Evolutionary conservation across 768 basidiomycete genomes (phyloP).

Genomic region (Podaxis sp.): DNA sequence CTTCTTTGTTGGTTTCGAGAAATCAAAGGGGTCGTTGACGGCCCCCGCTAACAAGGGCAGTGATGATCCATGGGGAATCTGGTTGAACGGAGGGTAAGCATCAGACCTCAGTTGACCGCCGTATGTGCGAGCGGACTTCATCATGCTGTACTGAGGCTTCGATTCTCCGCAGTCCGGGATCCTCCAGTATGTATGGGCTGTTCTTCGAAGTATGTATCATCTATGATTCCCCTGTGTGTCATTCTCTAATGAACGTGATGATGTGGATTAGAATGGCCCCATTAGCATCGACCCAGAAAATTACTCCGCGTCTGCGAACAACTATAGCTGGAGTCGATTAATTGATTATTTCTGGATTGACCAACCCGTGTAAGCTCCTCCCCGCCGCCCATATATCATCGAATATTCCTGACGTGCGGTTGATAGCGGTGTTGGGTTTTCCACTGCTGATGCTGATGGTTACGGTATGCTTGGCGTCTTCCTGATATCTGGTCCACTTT

Average conservation of each 20-base stretch:
- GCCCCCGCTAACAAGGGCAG: slow-evolving; percentile 27
- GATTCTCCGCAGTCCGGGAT: slow-evolving; percentile 50
- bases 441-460: slow-evolving; percentile 62
- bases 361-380: slow-evolving; percentile 56
- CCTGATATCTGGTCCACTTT: not conserved
- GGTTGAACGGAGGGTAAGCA: slow-evolving; percentile 65
- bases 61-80: slow-evolving; percentile 67
- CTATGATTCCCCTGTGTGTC: not conserved
- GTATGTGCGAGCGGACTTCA: not conserved
- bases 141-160: not conserved
- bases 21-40: slow-evolving; percentile 55
- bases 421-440: slow-evolving; percentile 52
- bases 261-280: slow-evolving; percentile 59
- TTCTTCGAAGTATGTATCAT: slow-evolving; percentile 56
- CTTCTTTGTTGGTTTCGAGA: slow-evolving; percentile 68
- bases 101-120: not conserved
- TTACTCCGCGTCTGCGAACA: slow-evolving; percentile 49
- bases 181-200: slow-evolving; percentile 66
- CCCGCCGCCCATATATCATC: not conserved
- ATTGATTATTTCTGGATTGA: slow-evolving; percentile 76
- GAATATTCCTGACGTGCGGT: slow-evolving; percentile 9
- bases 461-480: slow-evolving; percentile 44
- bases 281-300: slow-evolving; percentile 51
- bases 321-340: slow-evolving; percentile 56
- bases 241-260: not conserved